Percentiles rank a stretch among this genome's conserved stretches.
phyloP scores from a whole-genome alignment of 1,284 basidiomycete genomes.

The Phellinidium pouzarii region DNA sequence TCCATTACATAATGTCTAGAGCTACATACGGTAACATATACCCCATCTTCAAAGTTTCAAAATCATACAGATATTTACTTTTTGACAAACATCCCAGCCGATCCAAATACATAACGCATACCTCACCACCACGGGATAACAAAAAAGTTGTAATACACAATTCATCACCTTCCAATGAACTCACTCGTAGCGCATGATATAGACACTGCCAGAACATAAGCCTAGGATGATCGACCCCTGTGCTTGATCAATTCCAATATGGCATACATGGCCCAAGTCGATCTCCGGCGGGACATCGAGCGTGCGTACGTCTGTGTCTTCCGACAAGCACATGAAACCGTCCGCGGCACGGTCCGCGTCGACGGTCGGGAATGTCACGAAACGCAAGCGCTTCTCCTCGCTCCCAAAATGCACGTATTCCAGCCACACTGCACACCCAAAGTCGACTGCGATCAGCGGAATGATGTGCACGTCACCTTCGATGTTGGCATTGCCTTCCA shows the following conservation, averaged over 20 bases:
- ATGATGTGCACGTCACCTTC: slow-evolving; percentile 44
- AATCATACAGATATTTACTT: no score
- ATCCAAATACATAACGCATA: no score
- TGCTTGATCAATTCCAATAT: slow-evolving; percentile 69
- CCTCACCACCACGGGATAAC: no score
- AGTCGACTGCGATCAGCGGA: slow-evolving; percentile 70
- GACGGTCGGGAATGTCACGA: slow-evolving; percentile 64
- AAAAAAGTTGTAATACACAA: no score
- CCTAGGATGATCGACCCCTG: slow-evolving; percentile 69
- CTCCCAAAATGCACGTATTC: slow-evolving; percentile 42
- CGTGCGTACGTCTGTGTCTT: slow-evolving; percentile 37
- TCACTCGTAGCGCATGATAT: slow-evolving; percentile 52
- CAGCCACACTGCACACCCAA: slow-evolving; percentile 71
- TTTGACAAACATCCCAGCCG: no score
- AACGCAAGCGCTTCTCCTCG: slow-evolving; percentile 47
- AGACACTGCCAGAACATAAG: slow-evolving; percentile 60
- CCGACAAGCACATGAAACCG: slow-evolving; percentile 11
- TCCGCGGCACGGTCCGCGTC: slow-evolving; percentile 21
- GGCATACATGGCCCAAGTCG: slow-evolving; percentile 58
- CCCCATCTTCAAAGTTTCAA: no score
- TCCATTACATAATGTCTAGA: no score
- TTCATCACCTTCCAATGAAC: neutral
- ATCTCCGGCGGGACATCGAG: slow-evolving; percentile 57
- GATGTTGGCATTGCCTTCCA: slow-evolving; percentile 27
- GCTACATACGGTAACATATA: no score